Evolutionary conservation across 2,329 filamentous ascomycete genomes (phyloP), one percentile per base, ranked within the genome.

Genomic region (Hirsutella minnesotensis): DNA sequence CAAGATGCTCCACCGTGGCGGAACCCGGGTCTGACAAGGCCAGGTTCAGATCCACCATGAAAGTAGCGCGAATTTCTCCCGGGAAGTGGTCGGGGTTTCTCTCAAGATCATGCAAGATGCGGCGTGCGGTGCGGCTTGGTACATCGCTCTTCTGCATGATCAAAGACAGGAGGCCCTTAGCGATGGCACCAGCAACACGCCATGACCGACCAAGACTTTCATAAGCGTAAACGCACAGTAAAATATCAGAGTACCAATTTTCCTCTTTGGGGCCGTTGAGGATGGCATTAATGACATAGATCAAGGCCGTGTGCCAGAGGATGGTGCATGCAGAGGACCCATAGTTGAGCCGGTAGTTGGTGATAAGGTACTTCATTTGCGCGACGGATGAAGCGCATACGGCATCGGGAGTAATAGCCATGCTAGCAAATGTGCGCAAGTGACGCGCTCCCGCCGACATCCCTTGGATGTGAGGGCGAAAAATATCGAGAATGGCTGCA

Each of bases 41-140:
- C n/a, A 64, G 46, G n/a, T 58, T 52, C 38, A 64, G 47, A 40
- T 66, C 62, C 3, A 54, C 50, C 59, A 65, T 61, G 43, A 67
- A 61, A 0, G 59, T 58, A 4, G 56, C 63, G 2, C 58, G 50
- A 9, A 64, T 55, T 3, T 53, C 48, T 0, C 50, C 53, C 8
- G 51, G 42, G 3, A 51, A 42, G 2, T 43, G 34, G 3, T 44
- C 46, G 10, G 54, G 43, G 3, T 51, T 52, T 2, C 51, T 49
- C 20, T 53, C 53, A 9, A 65, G 50, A 5, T 59, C 49, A 4
- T 45, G 39, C 40, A 64, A 49, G 19, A 65, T 53, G 3, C 44
- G 44, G 16, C 54, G 52, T 0, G 62, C 61, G 12, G 59, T 55
- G 4, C 13, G 41, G 4, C 46, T 49, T 1, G 54, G 44, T 31